Evolutionary conservation across 768 basidiomycete species (phyloP).

Genomic region (Clitopilus passeckerianus): DNA sequence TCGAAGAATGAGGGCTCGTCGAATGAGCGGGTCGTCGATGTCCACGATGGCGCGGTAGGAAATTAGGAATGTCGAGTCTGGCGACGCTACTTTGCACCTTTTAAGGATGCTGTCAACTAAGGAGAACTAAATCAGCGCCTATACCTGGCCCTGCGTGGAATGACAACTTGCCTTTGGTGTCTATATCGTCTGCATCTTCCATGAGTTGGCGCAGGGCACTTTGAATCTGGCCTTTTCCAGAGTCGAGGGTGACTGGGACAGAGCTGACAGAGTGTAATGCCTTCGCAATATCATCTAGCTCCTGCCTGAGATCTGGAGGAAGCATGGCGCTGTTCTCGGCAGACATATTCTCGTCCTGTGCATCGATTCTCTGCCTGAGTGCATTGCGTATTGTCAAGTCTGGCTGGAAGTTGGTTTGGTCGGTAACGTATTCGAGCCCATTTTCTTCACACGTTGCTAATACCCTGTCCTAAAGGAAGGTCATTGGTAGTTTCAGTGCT

Average conservation of each 20-base stretch:
- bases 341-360: not conserved
- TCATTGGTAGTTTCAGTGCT: slow-evolving; percentile 1
- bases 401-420: slow-evolving; percentile 74
- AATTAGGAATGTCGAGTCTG: slow-evolving; percentile 45
- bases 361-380: slow-evolving; percentile 46
- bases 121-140: not conserved
- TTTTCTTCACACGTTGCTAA: slow-evolving; percentile 71
- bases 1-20: slow-evolving; percentile 40
- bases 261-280: slow-evolving; percentile 23
- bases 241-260: slow-evolving; percentile 24
- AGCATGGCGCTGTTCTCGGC: not conserved
- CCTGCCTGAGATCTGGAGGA: slow-evolving; percentile 6
- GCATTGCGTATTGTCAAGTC: slow-evolving; percentile 68
- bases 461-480: slow-evolving; percentile 60
- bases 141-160: not conserved
- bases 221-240: slow-evolving; percentile 30
- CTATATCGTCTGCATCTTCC: slow-evolving; percentile 30
- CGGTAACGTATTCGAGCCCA: slow-evolving; percentile 54
- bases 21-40: slow-evolving; percentile 29
- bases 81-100: slow-evolving; percentile 34
- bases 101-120: slow-evolving; percentile 39
- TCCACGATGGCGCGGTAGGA: slow-evolving; percentile 26
- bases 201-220: slow-evolving; percentile 30
- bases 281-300: slow-evolving; percentile 25
- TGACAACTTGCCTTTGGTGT: slow-evolving; percentile 35